These are phyloP conservation scores for Podosphaera aphanis DNA, from an alignment of 2,329 filamentous ascomycete species.

Conservation along the genomic window DNA sequence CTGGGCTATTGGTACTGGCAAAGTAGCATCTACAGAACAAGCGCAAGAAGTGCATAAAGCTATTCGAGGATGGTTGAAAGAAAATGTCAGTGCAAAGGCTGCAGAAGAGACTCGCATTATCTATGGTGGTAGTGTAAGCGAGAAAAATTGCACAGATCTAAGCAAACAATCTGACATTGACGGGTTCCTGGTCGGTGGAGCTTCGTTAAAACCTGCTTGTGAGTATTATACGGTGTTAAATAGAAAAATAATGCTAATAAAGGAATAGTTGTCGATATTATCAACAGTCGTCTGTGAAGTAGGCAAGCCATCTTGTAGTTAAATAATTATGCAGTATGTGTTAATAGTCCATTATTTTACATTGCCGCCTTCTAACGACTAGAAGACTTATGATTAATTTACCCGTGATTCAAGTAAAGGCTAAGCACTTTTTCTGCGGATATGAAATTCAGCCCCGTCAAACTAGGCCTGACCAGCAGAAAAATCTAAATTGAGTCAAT, in stretches of 20 bases:
- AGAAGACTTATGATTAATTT: not conserved
- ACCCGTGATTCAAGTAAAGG: not conserved
- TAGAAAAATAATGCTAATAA: not conserved
- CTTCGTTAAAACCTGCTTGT: conserved; percentile 91
- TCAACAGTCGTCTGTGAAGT: conserved; percentile 29
- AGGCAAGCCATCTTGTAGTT: not conserved
- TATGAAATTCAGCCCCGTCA: not conserved
- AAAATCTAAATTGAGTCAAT: too few relatives aligned
- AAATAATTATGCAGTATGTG: not conserved
- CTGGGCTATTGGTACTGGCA: conserved; percentile 88
- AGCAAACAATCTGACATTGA: conserved; percentile 88
- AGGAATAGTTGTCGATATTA: conserved; percentile 36
- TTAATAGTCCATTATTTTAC: not conserved
- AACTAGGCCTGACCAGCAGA: not conserved
- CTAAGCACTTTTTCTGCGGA: not conserved
- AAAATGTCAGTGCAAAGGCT: conserved; percentile 49
- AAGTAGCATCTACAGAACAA: conserved; percentile 72
- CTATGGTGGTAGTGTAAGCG: conserved; percentile 87
- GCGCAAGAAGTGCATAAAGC: conserved; percentile 84
- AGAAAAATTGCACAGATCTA: conserved; percentile 94
- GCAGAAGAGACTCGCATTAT: conserved; percentile 79
- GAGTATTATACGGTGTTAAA: conserved; percentile 19
- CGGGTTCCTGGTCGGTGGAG: conserved; percentile 90
- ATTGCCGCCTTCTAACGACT: not conserved
- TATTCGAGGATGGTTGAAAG: conserved; percentile 71